Evolutionary conservation across 1,284 basidiomycete genomes (phyloP), one percentile per base, ranked within the genome.

Genomic region (Puccinia novopanici): DNA sequence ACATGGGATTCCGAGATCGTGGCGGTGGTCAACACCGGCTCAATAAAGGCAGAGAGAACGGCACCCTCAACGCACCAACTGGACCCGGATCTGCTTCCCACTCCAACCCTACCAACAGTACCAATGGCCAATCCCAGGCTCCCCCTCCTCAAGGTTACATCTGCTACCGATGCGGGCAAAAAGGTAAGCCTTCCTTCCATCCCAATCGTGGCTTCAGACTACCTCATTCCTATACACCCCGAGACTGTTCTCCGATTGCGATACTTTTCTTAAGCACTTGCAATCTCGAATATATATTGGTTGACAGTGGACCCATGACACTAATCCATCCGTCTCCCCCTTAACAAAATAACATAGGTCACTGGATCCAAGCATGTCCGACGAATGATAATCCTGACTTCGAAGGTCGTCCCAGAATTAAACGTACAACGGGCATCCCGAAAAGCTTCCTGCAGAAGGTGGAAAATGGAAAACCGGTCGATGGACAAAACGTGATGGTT

Each of bases 341-440:
- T 45, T 45, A 15, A 45, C 15, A 45, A 45, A 45, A 15, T 15
- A 6, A 45, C 15, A 42, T 86, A 95, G 94, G 95, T 42, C 97
- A 99, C 85, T 99, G 97, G 97, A 99, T 99, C 83, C 96, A 99
- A 86, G 94, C 97, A 83, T 99, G 97, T 85, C 97, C 97, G 0
- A 97, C 94, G 3, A 98, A 98, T 85, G 94, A 93, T 83, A 94
- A 99, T 86, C 92, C 93, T 52, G 93, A 95, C 50, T 97, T 91
- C 83, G 94, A 97, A 86, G 93, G 98, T 84, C 89, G 93, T 81
- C 96, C 96, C 75, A 91, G 95, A 42, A 95, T 98, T 86, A 98
- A 98, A 86, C 90, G 97, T 75, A 98, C 97, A 3, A 99, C 97
- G 4, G 97, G 97, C 87, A 85, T 85, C 55, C 97, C 97, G 12